These are phyloP conservation scores for Stemphylium beticola DNA, from an alignment of 2,329 filamentous ascomycete species.

Conservation along the genomic window DNA sequence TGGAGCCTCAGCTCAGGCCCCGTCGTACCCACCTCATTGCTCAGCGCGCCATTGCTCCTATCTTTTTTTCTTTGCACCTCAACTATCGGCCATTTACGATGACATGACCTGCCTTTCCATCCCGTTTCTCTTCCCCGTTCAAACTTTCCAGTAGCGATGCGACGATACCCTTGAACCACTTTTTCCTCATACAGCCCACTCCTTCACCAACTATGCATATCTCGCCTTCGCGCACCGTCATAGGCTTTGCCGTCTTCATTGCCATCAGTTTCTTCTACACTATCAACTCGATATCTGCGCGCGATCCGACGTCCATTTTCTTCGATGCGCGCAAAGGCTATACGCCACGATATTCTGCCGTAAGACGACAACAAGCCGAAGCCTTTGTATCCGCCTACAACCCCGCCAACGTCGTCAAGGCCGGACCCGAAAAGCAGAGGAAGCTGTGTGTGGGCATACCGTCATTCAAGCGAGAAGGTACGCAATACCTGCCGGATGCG, in stretches of 20 bases:
- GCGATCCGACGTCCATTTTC: conserved; percentile 47
- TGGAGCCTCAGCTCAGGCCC: conserved; percentile 13
- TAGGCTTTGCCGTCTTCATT: conserved; percentile 24
- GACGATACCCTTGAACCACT: conserved; percentile 11
- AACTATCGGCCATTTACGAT: conserved; percentile 7
- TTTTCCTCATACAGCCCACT: background rate
- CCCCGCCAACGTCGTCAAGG: conserved; percentile 24
- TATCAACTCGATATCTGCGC: conserved; percentile 33
- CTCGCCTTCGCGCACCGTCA: conserved; percentile 28
- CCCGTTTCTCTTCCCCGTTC: background rate
- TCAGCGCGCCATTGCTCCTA: conserved; percentile 12
- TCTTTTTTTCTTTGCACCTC: conserved; percentile 11
- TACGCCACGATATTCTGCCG: conserved; percentile 39
- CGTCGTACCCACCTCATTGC: conserved; percentile 6
- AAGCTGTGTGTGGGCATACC: conserved; percentile 55
- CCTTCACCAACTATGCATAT: conserved; percentile 27
- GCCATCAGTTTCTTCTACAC: conserved; percentile 30
- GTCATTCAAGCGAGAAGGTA: conserved; percentile 49
- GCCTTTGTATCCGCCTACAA: conserved; percentile 32
- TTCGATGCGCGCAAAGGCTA: conserved; percentile 44
- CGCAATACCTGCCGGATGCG: conserved; percentile 51
- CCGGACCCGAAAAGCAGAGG: conserved; percentile 21
- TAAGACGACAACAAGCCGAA: conserved; percentile 40
- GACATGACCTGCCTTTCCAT: conserved; percentile 13
- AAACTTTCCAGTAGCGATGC: conserved; percentile 15